phyloP scores from a whole-genome alignment of 2,329 filamentous ascomycete species.

The Trichoderma sp. region DNA sequence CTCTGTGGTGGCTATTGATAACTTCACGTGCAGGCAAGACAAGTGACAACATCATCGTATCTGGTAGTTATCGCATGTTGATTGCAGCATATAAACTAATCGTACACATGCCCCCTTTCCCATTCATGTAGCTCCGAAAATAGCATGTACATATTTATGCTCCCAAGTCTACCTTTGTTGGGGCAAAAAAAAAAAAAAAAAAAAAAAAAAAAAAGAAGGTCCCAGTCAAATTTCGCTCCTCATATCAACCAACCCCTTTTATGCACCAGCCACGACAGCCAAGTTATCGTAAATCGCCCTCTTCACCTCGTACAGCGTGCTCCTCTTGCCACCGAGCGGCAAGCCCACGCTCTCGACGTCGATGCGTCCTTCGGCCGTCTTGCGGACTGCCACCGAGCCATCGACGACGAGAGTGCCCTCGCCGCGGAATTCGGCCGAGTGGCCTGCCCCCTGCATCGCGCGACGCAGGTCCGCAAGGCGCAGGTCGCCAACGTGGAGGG shows the following conservation, averaged over 20 bases:
- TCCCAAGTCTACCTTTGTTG: not conserved
- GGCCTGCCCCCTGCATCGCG: conserved; percentile 75
- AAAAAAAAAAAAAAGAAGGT: too few relatives aligned
- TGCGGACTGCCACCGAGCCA: conserved; percentile 80
- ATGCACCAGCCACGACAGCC: conserved; percentile 80
- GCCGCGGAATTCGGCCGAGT: conserved; percentile 87
- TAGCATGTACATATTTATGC: not conserved
- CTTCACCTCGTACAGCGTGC: conserved; percentile 83
- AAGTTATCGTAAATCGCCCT: conserved; percentile 90
- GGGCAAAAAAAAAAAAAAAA: not conserved
- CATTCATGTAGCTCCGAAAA: not conserved
- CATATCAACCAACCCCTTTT: conserved; percentile 21
- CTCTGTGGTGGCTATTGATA: not conserved
- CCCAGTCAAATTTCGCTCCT: not conserved
- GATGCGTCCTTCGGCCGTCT: conserved; percentile 80
- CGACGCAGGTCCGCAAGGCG: conserved; percentile 83
- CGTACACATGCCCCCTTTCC: not conserved
- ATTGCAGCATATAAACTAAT: conserved; percentile 22
- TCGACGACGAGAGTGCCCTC: conserved; percentile 91
- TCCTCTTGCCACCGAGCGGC: conserved; percentile 39
- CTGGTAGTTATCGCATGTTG: conserved; percentile 23
- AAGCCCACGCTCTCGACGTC: conserved; percentile 76
- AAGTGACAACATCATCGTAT: too few relatives aligned
- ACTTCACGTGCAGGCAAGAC: not conserved
- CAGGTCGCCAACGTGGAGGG: conserved; percentile 91